Base-by-base conservation (phyloP, 352 stramenopile species). In the Detonula confervacea region DNA sequence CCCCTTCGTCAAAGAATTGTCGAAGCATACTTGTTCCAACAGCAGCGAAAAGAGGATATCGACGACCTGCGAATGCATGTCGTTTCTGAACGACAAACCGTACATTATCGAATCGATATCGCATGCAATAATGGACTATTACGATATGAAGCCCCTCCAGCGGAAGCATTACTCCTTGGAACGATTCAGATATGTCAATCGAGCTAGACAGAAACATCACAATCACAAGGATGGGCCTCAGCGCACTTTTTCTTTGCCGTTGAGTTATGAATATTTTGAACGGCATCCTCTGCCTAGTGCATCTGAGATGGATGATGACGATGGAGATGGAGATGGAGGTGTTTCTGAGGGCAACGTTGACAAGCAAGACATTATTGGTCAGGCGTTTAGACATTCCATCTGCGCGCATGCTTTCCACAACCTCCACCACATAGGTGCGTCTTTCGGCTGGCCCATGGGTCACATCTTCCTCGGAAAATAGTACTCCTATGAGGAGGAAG, bases 61-160 rank as follows among this genome's bases (percentile, higher is more conserved):
- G 12, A 62, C 62, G 16, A 11, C 25, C 44, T 77, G 68, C 59
- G 54, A 24, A 14, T 77, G 68, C 51, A 22, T 69, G 42, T 29
- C 62, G 14, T 77, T 69, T 49, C 59, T 77, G 14, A 3, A 29
- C 12, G 47, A 69, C 46, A 77, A 77, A n/a, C 16, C 29, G 5
- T 47, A 46, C 25, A 22, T 54, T 16, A 14, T 63, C 1, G 30
- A 63, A 46, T 54, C 56, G 14, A 37, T 69, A 18, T 61, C 56
- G 22, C 18, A 46, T 62, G 68, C 68, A 27, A 61, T 77, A 44
- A 56, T 77, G 39, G 57, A 70, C 24, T 77, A 77, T 37, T 68
- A n/a, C 11, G 29, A 69, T 24, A 39, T 63, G 35, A 16, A 8
- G 6, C 56, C 27, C 20, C 12, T 24, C 5, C 22, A 62, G 35